phyloP scores from a whole-genome alignment of 176 grass and related monocot species.

The Chrysopogon serrulatus region DNA sequence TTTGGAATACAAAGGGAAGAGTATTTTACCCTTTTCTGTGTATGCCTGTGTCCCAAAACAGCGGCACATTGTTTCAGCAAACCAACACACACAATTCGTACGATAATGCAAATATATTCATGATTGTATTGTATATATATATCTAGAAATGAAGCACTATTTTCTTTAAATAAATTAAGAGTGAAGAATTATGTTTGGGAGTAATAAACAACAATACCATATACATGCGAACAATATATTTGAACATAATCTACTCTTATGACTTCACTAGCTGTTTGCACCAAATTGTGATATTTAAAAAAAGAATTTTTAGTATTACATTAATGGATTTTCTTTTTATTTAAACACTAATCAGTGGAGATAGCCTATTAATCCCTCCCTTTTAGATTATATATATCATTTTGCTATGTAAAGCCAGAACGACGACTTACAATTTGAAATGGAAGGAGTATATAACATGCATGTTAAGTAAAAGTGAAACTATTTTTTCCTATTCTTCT shows the following conservation, averaged over 20 bases:
- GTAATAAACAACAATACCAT: not conserved
- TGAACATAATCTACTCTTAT: not conserved
- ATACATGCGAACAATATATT: not conserved
- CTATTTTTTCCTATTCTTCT: not conserved
- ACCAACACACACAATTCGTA: not conserved
- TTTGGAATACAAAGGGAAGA: not conserved
- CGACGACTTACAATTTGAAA: not conserved
- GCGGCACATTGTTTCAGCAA: not conserved
- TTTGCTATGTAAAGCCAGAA: too few relatives aligned
- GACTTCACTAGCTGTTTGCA: not conserved
- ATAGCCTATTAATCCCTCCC: not conserved
- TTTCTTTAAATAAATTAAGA: not conserved
- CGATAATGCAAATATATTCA: not conserved
- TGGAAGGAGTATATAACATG: not conserved
- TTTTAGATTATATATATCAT: too few relatives aligned
- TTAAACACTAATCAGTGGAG: not conserved
- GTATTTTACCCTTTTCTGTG: not conserved
- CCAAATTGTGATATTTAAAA: not conserved
- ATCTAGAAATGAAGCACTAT: not conserved
- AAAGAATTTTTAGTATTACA: not conserved
- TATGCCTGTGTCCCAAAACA: not conserved
- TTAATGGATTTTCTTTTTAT: not conserved
- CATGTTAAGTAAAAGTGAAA: not conserved
- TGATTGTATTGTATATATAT: not conserved
- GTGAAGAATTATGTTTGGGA: not conserved